Base-by-base conservation (phyloP, 345 rosid genomes). In the Leavenworthia alabamica region DNA sequence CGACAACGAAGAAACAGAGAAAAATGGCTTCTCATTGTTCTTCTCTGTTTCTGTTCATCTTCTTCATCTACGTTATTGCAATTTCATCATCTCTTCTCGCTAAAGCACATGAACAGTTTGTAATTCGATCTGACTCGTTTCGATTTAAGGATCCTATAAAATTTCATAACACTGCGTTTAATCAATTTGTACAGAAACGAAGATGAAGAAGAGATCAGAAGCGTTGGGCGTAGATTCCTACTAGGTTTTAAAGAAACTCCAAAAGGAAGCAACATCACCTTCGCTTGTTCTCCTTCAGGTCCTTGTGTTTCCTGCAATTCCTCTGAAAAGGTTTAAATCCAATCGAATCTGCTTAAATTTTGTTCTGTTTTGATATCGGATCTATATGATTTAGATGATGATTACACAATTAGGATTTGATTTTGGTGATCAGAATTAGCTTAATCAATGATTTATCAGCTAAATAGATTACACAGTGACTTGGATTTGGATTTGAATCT, bases 281-380 rank as follows among this genome's bases (percentile, higher is more conserved):
- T 80, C 69, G 86, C 82, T 8, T 92, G 99, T 79, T 81, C 95
- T 68, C 94, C 81, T 69, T 85, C 96, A n/a, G 97, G 97, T 43
- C 88, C 97, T 54, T 92, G 97, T 66, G 85, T 86, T 62, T 77
- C 83, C 5, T 92, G 99, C 78, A 72, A 62, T 29, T 83, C 83
- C 79, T 85, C 90, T 9, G 95, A 88, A 69, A 91, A 88, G 95
- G 96, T 37, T 12, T 8, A 13, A 3, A 29, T 52, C 36, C 10
- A 24, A 9, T 51, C 16, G 17, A 17, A 22, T 39, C 35, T 55
- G 54, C 16, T 67, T 31, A 8, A 36, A n/a, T n/a, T 13, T 55
- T 68, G 23, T 15, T 27, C 47, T 19, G 42, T 13, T 27, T 37
- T 37, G 7, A 0, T 6, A 7, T 49, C 8, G 11, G 54, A 66